Conservation (phyloP, 1,284 basidiomycete species). For the Leucoagaricus sp. region DNA sequence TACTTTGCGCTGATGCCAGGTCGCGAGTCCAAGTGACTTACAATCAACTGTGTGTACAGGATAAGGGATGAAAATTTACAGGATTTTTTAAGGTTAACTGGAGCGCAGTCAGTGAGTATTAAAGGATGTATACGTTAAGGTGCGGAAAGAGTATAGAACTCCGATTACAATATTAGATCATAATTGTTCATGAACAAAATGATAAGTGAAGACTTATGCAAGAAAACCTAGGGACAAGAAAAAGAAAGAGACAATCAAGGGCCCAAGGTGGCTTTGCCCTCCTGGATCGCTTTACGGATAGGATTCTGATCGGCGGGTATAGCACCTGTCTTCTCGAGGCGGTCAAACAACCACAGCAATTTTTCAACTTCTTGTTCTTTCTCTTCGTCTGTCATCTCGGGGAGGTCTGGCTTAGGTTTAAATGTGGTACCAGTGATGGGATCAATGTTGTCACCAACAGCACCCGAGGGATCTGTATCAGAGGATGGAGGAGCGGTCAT, state of each 20-base stretch:
- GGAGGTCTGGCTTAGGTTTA: slow-evolving; percentile 34
- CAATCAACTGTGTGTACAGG: too few relatives aligned
- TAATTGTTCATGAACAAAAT: neutral
- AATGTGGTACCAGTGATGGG: slow-evolving; percentile 77
- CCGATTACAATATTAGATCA: too few relatives aligned
- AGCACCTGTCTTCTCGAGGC: slow-evolving; percentile 76
- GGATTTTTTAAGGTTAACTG: too few relatives aligned
- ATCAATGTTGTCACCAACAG: slow-evolving; percentile 60
- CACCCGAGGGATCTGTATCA: slow-evolving; percentile 35
- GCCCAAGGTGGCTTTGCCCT: slow-evolving; percentile 39
- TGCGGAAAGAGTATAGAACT: too few relatives aligned
- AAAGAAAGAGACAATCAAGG: neutral
- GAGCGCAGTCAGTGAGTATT: too few relatives aligned
- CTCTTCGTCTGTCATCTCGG: slow-evolving; percentile 88
- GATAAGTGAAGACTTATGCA: neutral
- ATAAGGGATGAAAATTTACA: too few relatives aligned
- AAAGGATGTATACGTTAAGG: too few relatives aligned
- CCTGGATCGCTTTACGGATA: slow-evolving; percentile 68
- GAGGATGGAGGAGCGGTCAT: slow-evolving; percentile 52
- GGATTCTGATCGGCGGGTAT: slow-evolving; percentile 68
- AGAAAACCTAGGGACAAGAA: neutral
- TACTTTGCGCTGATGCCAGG: too few relatives aligned
- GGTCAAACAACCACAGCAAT: slow-evolving; percentile 86
- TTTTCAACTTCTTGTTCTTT: slow-evolving; percentile 90
- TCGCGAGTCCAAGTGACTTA: too few relatives aligned